Conservation (phyloP, 2,329 filamentous ascomycete genomes). For the Lecanicillium sp. region DNA sequence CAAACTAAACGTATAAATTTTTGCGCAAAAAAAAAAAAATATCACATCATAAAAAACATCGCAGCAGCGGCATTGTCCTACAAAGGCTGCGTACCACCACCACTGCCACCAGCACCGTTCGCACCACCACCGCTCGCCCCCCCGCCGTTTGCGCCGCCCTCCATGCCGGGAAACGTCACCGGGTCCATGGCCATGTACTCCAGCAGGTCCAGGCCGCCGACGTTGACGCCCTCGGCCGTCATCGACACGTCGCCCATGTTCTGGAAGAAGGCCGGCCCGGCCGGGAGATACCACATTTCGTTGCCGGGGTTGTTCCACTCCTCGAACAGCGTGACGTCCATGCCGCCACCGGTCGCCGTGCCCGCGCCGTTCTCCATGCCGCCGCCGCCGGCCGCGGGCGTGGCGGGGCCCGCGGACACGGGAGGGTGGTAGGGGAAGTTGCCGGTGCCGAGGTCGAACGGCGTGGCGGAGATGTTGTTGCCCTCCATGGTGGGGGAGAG, state of each 20-base stretch:
- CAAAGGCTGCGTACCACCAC: constrained; percentile 9
- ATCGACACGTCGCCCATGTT: constrained; percentile 60
- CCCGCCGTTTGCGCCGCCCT: no score
- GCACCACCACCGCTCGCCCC: no score
- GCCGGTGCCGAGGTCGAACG: constrained; percentile 51
- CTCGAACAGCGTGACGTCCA: constrained; percentile 41
- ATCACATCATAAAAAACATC: no score
- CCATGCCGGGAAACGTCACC: constrained; percentile 30
- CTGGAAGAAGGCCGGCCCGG: constrained; percentile 59
- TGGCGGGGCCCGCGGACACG: constrained; percentile 44
- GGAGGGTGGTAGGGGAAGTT: constrained; percentile 49
- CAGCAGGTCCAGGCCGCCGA: constrained; percentile 59
- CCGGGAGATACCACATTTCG: constrained; percentile 63
- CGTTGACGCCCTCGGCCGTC: constrained; percentile 61
- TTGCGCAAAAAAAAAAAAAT: neutral
- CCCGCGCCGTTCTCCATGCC: constrained; percentile 23
- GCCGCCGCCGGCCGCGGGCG: constrained; percentile 39
- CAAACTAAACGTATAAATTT: no score
- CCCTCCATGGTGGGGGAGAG: constrained; percentile 28
- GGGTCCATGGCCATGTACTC: constrained; percentile 62
- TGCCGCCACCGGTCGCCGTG: constrained; percentile 17
- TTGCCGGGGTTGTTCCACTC: constrained; percentile 51
- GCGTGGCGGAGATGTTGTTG: constrained; percentile 56
- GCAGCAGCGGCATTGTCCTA: no score
- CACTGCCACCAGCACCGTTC: no score